Evolutionary conservation across 1,284 basidiomycete genomes (phyloP), one percentile per base, ranked within the genome.

Genomic region (Apiotrichum mycotoxinovorans): DNA sequence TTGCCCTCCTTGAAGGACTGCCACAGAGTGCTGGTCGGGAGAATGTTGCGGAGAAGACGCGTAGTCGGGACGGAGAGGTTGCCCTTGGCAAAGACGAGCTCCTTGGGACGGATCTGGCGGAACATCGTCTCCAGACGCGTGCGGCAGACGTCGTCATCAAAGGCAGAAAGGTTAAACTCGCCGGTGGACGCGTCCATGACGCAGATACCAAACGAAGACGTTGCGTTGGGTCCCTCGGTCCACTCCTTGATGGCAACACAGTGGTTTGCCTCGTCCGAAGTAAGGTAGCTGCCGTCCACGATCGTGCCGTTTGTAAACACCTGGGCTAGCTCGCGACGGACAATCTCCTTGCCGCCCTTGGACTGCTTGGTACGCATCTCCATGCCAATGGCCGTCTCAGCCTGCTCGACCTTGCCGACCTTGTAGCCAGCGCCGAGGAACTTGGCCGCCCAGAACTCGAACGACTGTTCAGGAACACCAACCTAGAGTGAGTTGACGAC

Each of bases 231-330:
- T 15, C 66, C 66, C 10, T 65, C 38, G 63, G 62, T 37, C 52
- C 62, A 56, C 67, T 76, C 66, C 75, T 88, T 88, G 74, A 99
- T 87, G 3, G 91, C 86, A 18, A 98, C 84, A 68, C 94, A 98
- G 74, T 98, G 96, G 22, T 90, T 92, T 3, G 91, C 91, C 77
- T 98, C 88, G 64, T 98, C 96, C 60, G 97, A 90, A 1, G 85
- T 88, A 26, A 98, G 82, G 57, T 96, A 86, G 44, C 87, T 85
- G 8, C 87, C 86, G 67, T 99, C 96, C 54, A 98, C 89, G 27
- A 98, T 87, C 0, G 96, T 99, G 10, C 96, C 96, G 57, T 91
- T 92, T 0, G 96, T 99, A 73, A 95, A 89, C 38, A 99, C 92
- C 79, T 95, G 94, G 71, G 90, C 88, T 43, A 99, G 82, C 71